Evolutionary conservation across 2,329 filamentous ascomycete species (phyloP).

Genomic region (Exophiala dermatitidis): DNA sequence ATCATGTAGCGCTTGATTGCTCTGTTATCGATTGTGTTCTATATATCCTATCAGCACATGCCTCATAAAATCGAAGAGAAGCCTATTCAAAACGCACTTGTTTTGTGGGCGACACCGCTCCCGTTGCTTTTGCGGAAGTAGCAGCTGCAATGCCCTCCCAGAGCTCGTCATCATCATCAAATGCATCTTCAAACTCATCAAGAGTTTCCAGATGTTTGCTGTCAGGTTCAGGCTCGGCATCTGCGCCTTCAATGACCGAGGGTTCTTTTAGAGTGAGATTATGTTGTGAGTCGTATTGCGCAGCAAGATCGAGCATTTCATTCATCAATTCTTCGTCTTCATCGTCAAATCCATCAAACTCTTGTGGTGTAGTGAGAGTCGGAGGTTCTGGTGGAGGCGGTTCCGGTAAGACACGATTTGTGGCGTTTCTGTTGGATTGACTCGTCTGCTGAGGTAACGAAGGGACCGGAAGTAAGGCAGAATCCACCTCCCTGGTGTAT

Average conservation of each 20-base stretch:
- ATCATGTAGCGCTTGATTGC: slow-evolving; percentile 83
- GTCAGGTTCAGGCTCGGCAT: not conserved
- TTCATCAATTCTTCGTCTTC: slow-evolving; percentile 30
- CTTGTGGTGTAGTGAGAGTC: not conserved
- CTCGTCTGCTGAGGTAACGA: not conserved
- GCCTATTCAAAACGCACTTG: slow-evolving; percentile 31
- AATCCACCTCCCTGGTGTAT: not conserved
- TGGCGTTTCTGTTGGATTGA: not conserved
- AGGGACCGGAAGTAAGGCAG: not conserved
- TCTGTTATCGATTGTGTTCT: slow-evolving; percentile 52
- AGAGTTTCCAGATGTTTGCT: slow-evolving; percentile 15
- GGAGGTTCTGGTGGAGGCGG: not conserved
- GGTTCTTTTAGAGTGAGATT: not conserved
- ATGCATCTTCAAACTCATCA: slow-evolving; percentile 48
- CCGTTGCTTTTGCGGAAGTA: slow-evolving; percentile 53
- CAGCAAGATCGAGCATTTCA: slow-evolving; percentile 26
- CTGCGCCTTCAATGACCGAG: not conserved
- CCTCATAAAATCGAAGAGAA: slow-evolving; percentile 35
- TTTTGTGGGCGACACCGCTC: slow-evolving; percentile 50
- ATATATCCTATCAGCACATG: slow-evolving; percentile 61
- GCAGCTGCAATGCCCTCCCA: slow-evolving; percentile 58
- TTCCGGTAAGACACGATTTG: not conserved
- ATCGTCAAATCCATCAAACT: slow-evolving; percentile 28
- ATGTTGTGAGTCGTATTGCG: slow-evolving; percentile 23
- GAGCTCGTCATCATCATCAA: slow-evolving; percentile 67